phyloP scores from a whole-genome alignment of 2,329 filamentous ascomycete species.

The Emericellopsis cladophorae region DNA sequence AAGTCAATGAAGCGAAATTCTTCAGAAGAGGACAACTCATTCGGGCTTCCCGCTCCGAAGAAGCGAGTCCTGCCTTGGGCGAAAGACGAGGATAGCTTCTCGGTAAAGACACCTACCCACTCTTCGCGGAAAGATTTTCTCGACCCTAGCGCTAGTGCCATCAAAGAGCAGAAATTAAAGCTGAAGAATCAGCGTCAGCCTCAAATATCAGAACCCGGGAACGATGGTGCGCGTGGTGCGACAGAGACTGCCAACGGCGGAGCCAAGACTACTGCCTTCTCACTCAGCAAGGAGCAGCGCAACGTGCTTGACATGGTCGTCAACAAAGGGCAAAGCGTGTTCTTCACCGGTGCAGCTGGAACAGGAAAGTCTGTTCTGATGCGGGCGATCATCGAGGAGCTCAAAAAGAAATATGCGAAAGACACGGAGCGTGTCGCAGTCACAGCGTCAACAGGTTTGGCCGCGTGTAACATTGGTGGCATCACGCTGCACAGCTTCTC shows the following conservation, averaged over 20 bases:
- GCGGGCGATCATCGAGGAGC: constrained; percentile 72
- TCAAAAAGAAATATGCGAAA: constrained; percentile 62
- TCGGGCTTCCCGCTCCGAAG: constrained; percentile 11
- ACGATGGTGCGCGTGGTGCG: neutral
- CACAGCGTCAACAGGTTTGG: constrained; percentile 89
- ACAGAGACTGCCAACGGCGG: constrained; percentile 1
- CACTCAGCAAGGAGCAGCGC: constrained; percentile 75
- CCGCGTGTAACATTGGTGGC: constrained; percentile 92
- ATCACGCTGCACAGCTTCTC: constrained; percentile 93
- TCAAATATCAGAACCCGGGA: constrained; percentile 21
- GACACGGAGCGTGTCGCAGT: constrained; percentile 82
- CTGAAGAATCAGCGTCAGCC: constrained; percentile 43
- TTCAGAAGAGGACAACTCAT: constrained; percentile 14
- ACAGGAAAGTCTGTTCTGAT: constrained; percentile 96
- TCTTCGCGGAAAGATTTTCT: constrained; percentile 34
- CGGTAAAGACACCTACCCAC: constrained; percentile 16
- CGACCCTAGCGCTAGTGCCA: constrained; percentile 61
- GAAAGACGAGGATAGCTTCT: constrained; percentile 10
- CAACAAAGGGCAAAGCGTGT: constrained; percentile 73
- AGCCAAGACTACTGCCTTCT: constrained; percentile 31
- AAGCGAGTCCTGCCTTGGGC: constrained; percentile 47
- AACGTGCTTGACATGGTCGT: constrained; percentile 75
- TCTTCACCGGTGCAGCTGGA: constrained; percentile 94
- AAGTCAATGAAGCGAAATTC: constrained; percentile 29
- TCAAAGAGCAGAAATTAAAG: constrained; percentile 68